Base-by-base conservation (phyloP, 1,139 yeast species). In the Taphrina confusa region DNA sequence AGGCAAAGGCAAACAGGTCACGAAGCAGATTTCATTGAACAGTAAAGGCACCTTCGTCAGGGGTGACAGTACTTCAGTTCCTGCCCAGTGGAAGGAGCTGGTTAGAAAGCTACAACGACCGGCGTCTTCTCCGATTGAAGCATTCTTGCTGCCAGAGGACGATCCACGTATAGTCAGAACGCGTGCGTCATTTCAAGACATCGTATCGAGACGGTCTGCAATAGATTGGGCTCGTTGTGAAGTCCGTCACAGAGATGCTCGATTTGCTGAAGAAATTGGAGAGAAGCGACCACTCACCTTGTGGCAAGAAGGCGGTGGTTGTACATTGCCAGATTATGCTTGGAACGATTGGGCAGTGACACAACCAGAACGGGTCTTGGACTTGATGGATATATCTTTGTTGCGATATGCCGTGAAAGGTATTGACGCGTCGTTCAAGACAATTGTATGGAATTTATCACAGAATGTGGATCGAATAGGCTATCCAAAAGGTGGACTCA, bases 401-500 rank as follows among this genome's bases (percentile, higher is more conserved):
- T 23, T 60, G 37, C 54, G 62, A 22, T 51, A 56, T 3, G 62
- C 62, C 18, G 50, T 56, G 28, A 60, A 46, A 22, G 57, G 49
- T 11, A n/a, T 60, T 5, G 62, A 60, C 51, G 55, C 62, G 2
- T 44, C 52, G 8, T 60, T 39, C 54, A 60, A 60, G 39, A 58
- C 62, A 52, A 47, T 34, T 9, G 60, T 60, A 9, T 60, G 62
- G 62, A 60, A 60, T 31, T 36, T 60, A 2, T 60, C 62, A 5
- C 62, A 60, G 44, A 60, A 60, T 39, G 62, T 60, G 31, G 62
- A 60, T 46, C 57, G 62, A 6, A 34, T 51, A 23, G 52, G 58
- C 6, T 57, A 56, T 28, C 57, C 50, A 3, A 30, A 31, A 18
- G 37, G 51, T 22, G 62, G 62, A 3, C 37, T 60, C 6, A 51